Conservation (phyloP, 495 filamentous ascomycete species). For the Penicillium lividum region DNA sequence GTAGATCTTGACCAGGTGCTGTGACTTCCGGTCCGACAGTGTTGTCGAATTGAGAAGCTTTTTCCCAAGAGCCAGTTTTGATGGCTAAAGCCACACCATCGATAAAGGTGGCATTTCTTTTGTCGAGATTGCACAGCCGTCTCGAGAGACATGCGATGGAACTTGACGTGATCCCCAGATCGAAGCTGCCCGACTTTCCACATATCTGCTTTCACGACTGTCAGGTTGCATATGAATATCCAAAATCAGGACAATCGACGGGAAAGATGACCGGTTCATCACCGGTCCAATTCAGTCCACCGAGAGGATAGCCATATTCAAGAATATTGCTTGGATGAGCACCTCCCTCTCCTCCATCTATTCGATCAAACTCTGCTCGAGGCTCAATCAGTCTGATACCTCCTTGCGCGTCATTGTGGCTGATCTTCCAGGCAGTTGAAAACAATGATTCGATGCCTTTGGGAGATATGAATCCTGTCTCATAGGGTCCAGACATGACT, state of each 20-base stretch:
- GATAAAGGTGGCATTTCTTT: no score
- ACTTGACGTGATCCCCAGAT: conserved; percentile 56
- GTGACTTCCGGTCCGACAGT: no score
- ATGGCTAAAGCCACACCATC: no score
- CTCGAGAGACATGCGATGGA: conserved; percentile 44
- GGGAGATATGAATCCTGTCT: conserved; percentile 52
- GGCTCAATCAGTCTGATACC: conserved; percentile 52
- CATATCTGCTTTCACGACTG: conserved; percentile 54
- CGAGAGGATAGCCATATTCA: conserved; percentile 60
- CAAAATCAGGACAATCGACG: conserved; percentile 58
- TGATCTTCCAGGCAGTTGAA: no score
- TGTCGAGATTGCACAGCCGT: conserved; percentile 39
- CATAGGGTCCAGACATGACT: conserved; percentile 59
- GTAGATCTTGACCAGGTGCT: no score
- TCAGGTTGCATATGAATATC: conserved; percentile 59
- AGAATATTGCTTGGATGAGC: conserved; percentile 60
- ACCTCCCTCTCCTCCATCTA: conserved; percentile 61
- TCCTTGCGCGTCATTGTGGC: no score
- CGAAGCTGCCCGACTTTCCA: conserved; percentile 64
- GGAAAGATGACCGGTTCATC: conserved; percentile 61
- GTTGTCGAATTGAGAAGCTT: no score
- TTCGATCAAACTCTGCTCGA: conserved; percentile 54
- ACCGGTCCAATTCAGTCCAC: conserved; percentile 58
- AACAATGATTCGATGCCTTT: conserved; percentile 54
- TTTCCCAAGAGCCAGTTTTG: no score